Evolutionary conservation across 495 filamentous ascomycete species (phyloP), one percentile per base, ranked within the genome.

Genomic region (Aspergillus sclerotiicarbonarius): DNA sequence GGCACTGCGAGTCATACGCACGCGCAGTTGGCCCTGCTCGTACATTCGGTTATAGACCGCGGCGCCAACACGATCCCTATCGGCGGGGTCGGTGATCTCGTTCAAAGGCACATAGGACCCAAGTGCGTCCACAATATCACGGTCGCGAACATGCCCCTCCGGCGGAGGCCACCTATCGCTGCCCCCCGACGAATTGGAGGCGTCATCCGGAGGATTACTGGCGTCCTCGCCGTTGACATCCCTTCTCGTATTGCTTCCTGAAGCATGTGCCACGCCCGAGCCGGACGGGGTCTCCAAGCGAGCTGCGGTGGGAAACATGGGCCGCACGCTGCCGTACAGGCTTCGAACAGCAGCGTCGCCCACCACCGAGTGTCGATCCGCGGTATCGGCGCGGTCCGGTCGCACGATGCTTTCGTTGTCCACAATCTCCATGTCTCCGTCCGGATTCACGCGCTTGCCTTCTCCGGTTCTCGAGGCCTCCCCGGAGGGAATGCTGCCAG

Each of bases 371-470:
- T 82, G 70, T 37, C 75, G 71, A 59, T 82, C 72, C 15, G 76
- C 80, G 44, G 66, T 74, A 58, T 85, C 81, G 29, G 74, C 66
- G 12, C 73, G 61, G 56, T 79, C 71, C 12, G 71, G 74, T 41
- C 76, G 71, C 25, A 85, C 62, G 8, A 79, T 71, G 13, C 79
- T 81, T 33, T 72, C 74, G 8, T 73, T 71, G 46, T 90, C 85
- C 1, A 75, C 60, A 18, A 90, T 73, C 54, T 85, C 79, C 57
- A 86, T 75, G 21, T 91, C 87, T 1, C 87, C 87, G 41, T 80
- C 76, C 2, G 67, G 60, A 53, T 82, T 80, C 8, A 75, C 63
- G 31, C 76, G 65, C 64, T 93, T 93, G 19, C 87, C 89, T 58
- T 88, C 81, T 39, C 85, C 77, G 0, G 71, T 77, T 20, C 86